Conservation (phyloP, 129 eudicot genomes). For the Chrysanthemum lavandulifolium region DNA sequence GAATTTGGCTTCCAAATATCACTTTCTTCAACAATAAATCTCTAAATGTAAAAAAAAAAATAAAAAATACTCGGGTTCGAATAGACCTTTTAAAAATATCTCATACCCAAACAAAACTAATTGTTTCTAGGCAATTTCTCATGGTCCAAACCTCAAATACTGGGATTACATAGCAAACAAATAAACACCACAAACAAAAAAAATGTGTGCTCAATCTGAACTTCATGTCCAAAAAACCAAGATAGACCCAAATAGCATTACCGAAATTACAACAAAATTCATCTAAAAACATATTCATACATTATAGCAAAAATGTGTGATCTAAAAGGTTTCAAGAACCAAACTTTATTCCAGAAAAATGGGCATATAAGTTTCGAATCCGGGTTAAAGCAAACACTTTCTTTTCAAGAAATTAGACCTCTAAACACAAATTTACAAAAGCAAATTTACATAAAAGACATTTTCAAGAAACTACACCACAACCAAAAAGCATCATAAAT, state of each 20-base stretch:
- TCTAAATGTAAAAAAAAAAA: background rate
- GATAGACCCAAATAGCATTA: background rate
- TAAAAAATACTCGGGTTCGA: background rate
- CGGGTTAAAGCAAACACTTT: no score
- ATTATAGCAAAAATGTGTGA: slow-evolving; percentile 2
- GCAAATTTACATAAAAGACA: no score
- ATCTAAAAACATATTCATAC: background rate
- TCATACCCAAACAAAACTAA: background rate
- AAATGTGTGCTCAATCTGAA: slow-evolving; percentile 7
- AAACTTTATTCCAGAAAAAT: no score
- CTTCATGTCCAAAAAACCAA: slow-evolving; percentile 11
- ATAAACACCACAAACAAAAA: slow-evolving; percentile 11
- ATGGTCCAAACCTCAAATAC: slow-evolving; percentile 13
- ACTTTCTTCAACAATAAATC: slow-evolving; percentile 9
- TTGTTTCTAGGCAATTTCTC: background rate
- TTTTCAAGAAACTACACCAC: no score
- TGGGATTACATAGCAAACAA: slow-evolving; percentile 15
- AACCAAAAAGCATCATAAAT: background rate
- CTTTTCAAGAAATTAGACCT: no score
- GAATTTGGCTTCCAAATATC: slow-evolving; percentile 14
- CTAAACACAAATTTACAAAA: no score
- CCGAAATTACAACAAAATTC: background rate
- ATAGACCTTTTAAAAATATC: background rate
- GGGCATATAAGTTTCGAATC: no score
- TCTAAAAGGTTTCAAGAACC: no score